Evolutionary conservation across 352 stramenopile species (phyloP), one percentile per base, ranked within the genome.

Genomic region (Globisporangium rhizosaccharum): DNA sequence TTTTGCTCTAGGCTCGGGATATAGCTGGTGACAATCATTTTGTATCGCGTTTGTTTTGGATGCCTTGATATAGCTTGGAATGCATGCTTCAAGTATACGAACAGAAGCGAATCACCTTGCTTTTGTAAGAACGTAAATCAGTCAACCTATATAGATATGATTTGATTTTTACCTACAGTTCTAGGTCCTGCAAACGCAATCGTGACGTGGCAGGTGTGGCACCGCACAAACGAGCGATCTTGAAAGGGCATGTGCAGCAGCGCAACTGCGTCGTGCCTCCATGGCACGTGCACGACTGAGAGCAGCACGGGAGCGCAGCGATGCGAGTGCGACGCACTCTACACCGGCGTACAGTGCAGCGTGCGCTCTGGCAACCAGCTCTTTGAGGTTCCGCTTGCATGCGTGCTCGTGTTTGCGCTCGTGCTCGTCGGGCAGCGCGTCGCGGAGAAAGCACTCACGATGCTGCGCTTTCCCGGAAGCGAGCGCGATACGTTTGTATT

Each of bases 311-410:
- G 7, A 55, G 25, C 37, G 11, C 44, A 73, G 25, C 46, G 56
- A 14, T 90, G 78, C 26, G 28, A 61, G 39, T 90, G 80, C 36
- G 55, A 80, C 33, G 58, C 61, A 23, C 66, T 80, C 47, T 90
- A 87, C 52, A 57, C 57, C 11, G 76, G 75, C 12, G 70, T 54
- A 4, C 74, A 86, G 56, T 90, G 80, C 56, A 63, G 67, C 36
- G 67, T 70, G 39, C 68, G 80, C 45, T 59, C 17, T 9, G 65
- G 71, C 23, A 63, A 85, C 49, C 36, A 72, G 37, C 79, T 75
- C 61, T 76, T 80, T 59, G 80, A 88, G 65, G 48, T 86, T 33
- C 71, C 74, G 51, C 53, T 90, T n/a, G 66, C 76, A 6, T 61
- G 51, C 20, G 53, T 59, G 12, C n/a, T 76, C 15, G 51, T 88